Conservation (phyloP, 176 grass and related monocot genomes). For the Tillandsia fasciculata region DNA sequence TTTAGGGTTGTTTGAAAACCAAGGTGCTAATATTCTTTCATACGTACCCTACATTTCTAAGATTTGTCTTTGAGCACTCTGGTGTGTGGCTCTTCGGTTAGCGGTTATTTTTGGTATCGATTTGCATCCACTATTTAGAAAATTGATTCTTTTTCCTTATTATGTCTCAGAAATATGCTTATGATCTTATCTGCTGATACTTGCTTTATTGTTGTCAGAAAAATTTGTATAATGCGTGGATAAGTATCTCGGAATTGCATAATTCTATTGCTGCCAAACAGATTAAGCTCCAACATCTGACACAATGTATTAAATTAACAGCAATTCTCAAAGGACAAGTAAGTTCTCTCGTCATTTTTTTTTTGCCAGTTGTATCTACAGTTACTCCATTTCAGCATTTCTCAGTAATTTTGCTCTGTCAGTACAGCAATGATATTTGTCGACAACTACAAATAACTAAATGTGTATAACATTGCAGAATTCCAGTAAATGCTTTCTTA, state of each 20-base stretch:
- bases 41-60: too few species aligned
- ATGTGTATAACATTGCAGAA: too few species aligned
- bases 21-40: too few species aligned
- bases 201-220: conserved; percentile 46
- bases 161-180: not conserved
- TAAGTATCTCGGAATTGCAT: conserved; percentile 67
- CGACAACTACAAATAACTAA: not conserved
- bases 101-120: not conserved
- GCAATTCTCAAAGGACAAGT: conserved; percentile 81
- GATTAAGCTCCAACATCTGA: conserved; percentile 65
- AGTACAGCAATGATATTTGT: not conserved
- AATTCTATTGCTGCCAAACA: conserved; percentile 67
- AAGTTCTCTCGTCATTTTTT: conserved; percentile 13
- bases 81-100: not conserved
- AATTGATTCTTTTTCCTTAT: conserved; percentile 15
- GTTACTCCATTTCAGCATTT: not conserved
- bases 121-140: not conserved
- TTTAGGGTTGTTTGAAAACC: too few species aligned
- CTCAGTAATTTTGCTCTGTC: not conserved
- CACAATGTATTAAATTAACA: conserved; percentile 70
- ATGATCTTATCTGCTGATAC: not conserved
- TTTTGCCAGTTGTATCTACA: too few species aligned
- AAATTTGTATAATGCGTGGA: conserved; percentile 74
- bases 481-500: too few species aligned
- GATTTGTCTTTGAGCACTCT: too few species aligned